Base-by-base conservation (phyloP, 164 flowering plant species). In the Tetracentron sinense region DNA sequence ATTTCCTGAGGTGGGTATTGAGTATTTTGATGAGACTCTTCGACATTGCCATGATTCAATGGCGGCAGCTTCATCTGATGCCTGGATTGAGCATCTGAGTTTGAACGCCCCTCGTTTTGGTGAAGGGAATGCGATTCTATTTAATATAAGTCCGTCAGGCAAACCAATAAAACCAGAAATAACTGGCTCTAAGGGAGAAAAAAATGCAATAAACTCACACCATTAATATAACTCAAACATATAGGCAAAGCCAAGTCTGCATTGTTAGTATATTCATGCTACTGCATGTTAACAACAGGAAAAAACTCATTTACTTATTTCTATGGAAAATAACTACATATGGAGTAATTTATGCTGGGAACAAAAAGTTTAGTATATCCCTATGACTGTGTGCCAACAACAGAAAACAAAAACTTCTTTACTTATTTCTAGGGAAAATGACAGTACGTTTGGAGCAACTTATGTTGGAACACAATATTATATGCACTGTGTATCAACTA, bases 1-100 rank as follows among this genome's bases (percentile, higher is more conserved):
- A 58, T 51, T 52, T 77, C 72, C 54, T 65, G 62, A 38, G 66
- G 35, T 50, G 69, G 61, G 19, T 22, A 47, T 64, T 46, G 38
- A 19, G 53, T 28, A 52, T 12, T 55, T 42, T 56, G 60, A 38
- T 61, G 62, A 15, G 12, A 31, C 50, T 23, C 61, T 47, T 59
- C 54, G 49, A 33, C 62, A 28, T 22, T 54, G 28, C 62, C 60
- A 63, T 65, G 50, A 52, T 56, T 44, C 6, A n/a, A 25, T 47
- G n/a, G 22, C 29, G 56, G 63, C 30, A 51, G 29, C 66, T 72
- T 74, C 42, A 28, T 51, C 22, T 42, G 30, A 7, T 23, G 53
- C 57, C 58, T 51, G 44, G 56, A 54, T 44, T 22, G 42, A 60
- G 54, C 58, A 48, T 58, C 61, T n/a, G 72, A 53, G 12, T 59